Percentiles rank a stretch among this genome's conserved stretches.
Conservation (phyloP, 1,139 yeast genomes). For the Kurtzmaniella quercitrusa region DNA sequence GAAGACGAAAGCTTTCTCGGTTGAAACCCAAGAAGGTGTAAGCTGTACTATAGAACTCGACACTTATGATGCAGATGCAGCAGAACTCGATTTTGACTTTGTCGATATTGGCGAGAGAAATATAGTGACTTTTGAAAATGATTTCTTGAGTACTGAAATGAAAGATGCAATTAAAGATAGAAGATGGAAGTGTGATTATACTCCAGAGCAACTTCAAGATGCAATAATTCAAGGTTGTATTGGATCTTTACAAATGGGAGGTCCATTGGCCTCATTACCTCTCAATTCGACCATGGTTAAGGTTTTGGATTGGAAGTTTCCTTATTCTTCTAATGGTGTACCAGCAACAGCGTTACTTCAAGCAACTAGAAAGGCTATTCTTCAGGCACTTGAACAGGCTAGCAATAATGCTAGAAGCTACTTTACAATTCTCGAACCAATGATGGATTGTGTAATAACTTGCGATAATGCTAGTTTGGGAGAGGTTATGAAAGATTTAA, state of each 20-base stretch:
- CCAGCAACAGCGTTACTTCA: constrained; percentile 25
- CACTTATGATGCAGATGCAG: constrained; percentile 47
- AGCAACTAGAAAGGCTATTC: constrained; percentile 28
- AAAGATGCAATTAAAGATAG: constrained; percentile 26
- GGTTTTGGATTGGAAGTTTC: constrained; percentile 49
- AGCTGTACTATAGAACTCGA: constrained; percentile 44
- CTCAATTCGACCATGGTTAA: constrained; percentile 58
- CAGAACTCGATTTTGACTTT: constrained; percentile 25
- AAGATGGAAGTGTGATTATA: constrained; percentile 49
- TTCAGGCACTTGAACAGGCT: constrained; percentile 29
- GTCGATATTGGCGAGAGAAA: constrained; percentile 43
- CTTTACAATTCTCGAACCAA: constrained; percentile 73
- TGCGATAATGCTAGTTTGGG: constrained; percentile 76
- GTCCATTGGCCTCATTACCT: constrained; percentile 61
- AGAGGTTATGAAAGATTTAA: constrained; percentile 71
- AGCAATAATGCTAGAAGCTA: constrained; percentile 16
- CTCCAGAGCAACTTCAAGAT: constrained; percentile 50
- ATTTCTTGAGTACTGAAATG: constrained; percentile 27
- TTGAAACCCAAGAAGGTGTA: constrained; percentile 13
- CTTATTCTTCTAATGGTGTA: constrained; percentile 44
- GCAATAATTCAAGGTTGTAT: constrained; percentile 55
- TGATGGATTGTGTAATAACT: constrained; percentile 73
- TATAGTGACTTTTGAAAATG: constrained; percentile 27
- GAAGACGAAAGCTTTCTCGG: constrained; percentile 11
- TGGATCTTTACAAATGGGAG: constrained; percentile 78